phyloP scores from a whole-genome alignment of 2,329 filamentous ascomycete species.

The Endoconidiophora polonica region DNA sequence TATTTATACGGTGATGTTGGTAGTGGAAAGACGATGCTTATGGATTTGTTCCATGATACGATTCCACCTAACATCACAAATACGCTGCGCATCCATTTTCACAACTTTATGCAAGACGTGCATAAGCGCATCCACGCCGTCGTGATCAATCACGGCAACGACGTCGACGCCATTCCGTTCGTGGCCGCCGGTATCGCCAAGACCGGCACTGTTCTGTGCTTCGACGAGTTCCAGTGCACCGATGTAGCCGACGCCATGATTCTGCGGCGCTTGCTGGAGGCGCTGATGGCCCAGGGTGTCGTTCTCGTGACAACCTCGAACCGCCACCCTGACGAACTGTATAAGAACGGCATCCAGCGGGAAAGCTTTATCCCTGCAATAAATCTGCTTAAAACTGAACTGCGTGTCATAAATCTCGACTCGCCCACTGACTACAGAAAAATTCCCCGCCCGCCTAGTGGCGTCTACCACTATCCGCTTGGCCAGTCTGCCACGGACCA shows the following conservation, averaged over 20 bases:
- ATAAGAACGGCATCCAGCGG: slow-evolving; percentile 95
- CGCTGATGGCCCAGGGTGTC: slow-evolving; percentile 90
- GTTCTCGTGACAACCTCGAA: slow-evolving; percentile 94
- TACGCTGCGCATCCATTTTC: slow-evolving; percentile 92
- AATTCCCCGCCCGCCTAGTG: slow-evolving; percentile 79
- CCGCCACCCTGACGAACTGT: slow-evolving; percentile 86
- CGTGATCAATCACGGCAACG: slow-evolving; percentile 76
- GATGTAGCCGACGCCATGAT: slow-evolving; percentile 99
- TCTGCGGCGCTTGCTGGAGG: slow-evolving; percentile 67
- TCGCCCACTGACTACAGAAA: slow-evolving; percentile 95
- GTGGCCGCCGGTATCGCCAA: slow-evolving; percentile 90
- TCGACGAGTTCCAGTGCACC: slow-evolving; percentile 97
- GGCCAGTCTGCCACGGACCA: slow-evolving; percentile 63
- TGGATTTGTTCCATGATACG: slow-evolving; percentile 96
- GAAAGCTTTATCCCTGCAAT: slow-evolving; percentile 94
- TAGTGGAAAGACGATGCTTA: slow-evolving; percentile 97
- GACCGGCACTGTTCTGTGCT: slow-evolving; percentile 73
- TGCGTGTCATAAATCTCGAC: slow-evolving; percentile 87
- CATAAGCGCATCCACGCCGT: slow-evolving; percentile 80
- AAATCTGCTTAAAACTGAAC: slow-evolving; percentile 65
- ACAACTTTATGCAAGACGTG: slow-evolving; percentile 98
- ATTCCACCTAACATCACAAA: slow-evolving; percentile 60
- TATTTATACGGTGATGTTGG: slow-evolving; percentile 96
- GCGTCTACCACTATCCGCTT: slow-evolving; percentile 83
- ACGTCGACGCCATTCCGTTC: slow-evolving; percentile 79